These are phyloP conservation scores for Geotrichum fermentans DNA, from an alignment of 1,139 yeast genomes.

Conservation along the genomic window DNA sequence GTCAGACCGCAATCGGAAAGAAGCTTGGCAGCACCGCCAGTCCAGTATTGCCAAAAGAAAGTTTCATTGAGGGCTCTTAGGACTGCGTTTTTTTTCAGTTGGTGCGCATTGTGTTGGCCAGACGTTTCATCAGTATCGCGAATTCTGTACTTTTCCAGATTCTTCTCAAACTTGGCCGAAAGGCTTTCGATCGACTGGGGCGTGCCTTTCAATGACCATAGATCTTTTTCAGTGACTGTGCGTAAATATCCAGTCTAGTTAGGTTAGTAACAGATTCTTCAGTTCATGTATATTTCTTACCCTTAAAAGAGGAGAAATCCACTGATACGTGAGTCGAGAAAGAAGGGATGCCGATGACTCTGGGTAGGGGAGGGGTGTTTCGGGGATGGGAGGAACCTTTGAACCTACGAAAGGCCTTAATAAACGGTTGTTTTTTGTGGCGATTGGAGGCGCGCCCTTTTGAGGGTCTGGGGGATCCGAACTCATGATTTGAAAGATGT, in stretches of 20 bases:
- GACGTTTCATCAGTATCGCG: conserved; percentile 29
- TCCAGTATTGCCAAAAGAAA: conserved; percentile 48
- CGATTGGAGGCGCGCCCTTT: neutral
- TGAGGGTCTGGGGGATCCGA: no score
- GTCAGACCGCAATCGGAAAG: conserved; percentile 50
- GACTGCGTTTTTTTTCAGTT: conserved; percentile 37
- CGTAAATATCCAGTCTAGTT: conserved; percentile 54
- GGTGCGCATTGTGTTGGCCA: conserved; percentile 28
- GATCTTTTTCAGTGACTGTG: conserved; percentile 47
- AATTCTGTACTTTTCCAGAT: conserved; percentile 40
- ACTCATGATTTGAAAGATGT: no score
- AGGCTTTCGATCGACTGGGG: conserved; percentile 47
- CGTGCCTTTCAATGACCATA: conserved; percentile 42
- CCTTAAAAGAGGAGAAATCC: conserved; percentile 56
- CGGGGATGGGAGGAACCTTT: conserved; percentile 33
- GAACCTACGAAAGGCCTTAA: conserved; percentile 30
- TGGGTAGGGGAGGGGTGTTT: conserved; percentile 29
- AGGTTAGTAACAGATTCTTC: conserved; percentile 6
- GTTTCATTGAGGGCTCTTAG: conserved; percentile 51
- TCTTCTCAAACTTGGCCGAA: conserved; percentile 39
- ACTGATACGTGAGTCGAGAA: conserved; percentile 44
- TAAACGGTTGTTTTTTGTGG: conserved; percentile 18
- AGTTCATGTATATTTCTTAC: conserved; percentile 30
- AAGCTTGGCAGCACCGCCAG: conserved; percentile 43
- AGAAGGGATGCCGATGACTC: conserved; percentile 27